Percentiles rank a stretch among this genome's conserved stretches.
Evolutionary conservation across 192 early-diverging fungal species (phyloP).

Genomic region (Podila minutissima): DNA sequence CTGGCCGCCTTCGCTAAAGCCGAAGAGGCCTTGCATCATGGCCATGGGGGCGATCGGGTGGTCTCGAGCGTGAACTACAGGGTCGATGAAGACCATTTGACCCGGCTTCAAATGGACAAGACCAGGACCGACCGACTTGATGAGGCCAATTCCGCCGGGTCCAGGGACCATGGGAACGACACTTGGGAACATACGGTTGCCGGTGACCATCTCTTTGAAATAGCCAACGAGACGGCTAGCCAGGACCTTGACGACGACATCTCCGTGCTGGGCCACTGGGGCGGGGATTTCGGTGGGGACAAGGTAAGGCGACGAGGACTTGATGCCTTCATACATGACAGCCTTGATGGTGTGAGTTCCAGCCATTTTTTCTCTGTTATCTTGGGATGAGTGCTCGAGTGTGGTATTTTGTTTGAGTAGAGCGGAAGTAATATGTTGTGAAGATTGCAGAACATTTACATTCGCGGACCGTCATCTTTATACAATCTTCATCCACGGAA

Average conservation of each 20-base stretch:
- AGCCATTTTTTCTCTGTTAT: constrained; percentile 3
- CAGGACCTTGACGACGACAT: constrained; percentile 42
- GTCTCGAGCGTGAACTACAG: constrained; percentile 46
- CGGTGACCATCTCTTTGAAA: constrained; percentile 19
- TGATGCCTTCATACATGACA: constrained; percentile 19
- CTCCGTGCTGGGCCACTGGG: constrained; percentile 30
- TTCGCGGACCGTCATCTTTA: too few species aligned
- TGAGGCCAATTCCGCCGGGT: constrained; percentile 28
- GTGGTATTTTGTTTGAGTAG: too few species aligned
- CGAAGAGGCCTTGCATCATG: constrained; percentile 41
- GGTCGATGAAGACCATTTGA: constrained; percentile 45
- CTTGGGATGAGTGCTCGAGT: too few species aligned
- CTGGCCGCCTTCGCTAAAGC: constrained; percentile 3
- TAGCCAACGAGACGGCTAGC: constrained; percentile 39
- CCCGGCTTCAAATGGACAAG: constrained; percentile 21
- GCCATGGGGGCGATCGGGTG: constrained; percentile 22
- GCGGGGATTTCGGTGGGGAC: constrained; percentile 11
- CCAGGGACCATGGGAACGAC: constrained; percentile 43
- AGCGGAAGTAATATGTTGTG: too few species aligned
- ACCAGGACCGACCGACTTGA: constrained; percentile 29
- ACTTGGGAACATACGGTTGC: constrained; percentile 24
- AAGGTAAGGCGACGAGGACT: constrained; percentile 6
- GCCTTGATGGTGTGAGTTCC: constrained; percentile 9
- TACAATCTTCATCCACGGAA: too few species aligned
- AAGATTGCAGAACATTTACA: too few species aligned